These are phyloP conservation scores for Iodosphaeria phyllophila DNA, from an alignment of 2,329 filamentous ascomycete genomes.

Conservation along the genomic window DNA sequence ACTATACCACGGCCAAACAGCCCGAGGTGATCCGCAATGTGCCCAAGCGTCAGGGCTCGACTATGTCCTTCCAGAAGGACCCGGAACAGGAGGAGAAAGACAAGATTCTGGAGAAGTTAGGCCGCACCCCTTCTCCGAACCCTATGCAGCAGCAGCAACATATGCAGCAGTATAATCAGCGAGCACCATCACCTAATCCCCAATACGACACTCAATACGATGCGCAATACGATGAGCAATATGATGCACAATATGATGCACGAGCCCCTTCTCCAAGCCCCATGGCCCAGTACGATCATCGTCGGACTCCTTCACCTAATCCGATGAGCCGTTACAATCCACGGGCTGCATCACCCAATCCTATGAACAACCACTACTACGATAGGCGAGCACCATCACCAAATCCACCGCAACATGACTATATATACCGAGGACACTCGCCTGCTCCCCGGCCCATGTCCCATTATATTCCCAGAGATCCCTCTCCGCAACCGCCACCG, in stretches of 20 bases:
- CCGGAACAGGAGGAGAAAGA: too few relatives aligned
- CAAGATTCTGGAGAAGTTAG: conserved; percentile 5
- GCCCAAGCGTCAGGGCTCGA: conserved; percentile 16
- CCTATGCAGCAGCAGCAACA: conserved; percentile 12
- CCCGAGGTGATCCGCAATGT: conserved; percentile 33
- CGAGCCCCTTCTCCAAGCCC: conserved; percentile 18
- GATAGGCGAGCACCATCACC: conserved; percentile 9
- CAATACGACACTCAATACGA: conserved; percentile 4
- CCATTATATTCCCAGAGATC: too few relatives aligned
- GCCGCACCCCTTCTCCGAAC: conserved; percentile 15
- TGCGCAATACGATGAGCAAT: conserved; percentile 5
- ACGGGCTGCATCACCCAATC: conserved; percentile 17
- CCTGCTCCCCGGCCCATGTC: too few relatives aligned
- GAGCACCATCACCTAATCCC: conserved; percentile 17
- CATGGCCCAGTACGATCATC: too few relatives aligned
- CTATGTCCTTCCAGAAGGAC: conserved; percentile 14
- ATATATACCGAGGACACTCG: too few relatives aligned
- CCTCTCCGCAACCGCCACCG: too few relatives aligned
- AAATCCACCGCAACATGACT: conserved; percentile 8
- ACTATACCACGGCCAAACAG: conserved; percentile 44
- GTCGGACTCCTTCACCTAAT: too few relatives aligned
- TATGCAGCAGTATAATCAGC: conserved; percentile 14
- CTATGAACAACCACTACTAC: conserved; percentile 6
- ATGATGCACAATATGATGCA: conserved; percentile 3
- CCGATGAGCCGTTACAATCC: too few relatives aligned